phyloP scores from a whole-genome alignment of 768 basidiomycete genomes.

The Jaapia argillacea region DNA sequence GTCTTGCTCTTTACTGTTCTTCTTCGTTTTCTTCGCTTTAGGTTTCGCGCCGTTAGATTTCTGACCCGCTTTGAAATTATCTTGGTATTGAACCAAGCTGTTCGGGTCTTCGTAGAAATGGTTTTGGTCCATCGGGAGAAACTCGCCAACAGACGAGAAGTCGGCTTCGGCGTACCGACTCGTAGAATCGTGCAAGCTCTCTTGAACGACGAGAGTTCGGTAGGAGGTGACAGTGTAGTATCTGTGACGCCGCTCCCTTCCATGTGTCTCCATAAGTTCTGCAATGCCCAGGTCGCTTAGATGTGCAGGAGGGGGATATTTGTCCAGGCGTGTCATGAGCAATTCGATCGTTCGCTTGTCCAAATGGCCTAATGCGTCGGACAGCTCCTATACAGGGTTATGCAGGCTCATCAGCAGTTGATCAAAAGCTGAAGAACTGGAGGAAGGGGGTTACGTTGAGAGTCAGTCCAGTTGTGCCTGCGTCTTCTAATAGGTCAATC shows the following conservation, averaged over 20 bases:
- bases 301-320: conserved; percentile 54
- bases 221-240: conserved; percentile 74
- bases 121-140: conserved; percentile 29
- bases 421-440: neutral
- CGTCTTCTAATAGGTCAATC: conserved; percentile 57
- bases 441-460: conserved; percentile 39
- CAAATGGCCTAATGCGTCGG: conserved; percentile 51
- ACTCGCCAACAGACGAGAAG: conserved; percentile 42
- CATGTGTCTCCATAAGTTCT: conserved; percentile 70
- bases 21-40: too few species aligned
- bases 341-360: conserved; percentile 80
- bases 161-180: conserved; percentile 36
- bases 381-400: conserved; percentile 41
- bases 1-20: too few species aligned
- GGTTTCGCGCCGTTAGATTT: too few species aligned
- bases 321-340: conserved; percentile 61
- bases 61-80: too few species aligned
- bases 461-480: conserved; percentile 62
- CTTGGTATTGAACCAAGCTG: conserved; percentile 19
- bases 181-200: conserved; percentile 48
- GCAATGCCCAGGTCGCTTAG: conserved; percentile 62
- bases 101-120: conserved; percentile 45
- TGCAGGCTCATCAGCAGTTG: neutral
- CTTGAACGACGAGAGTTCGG: conserved; percentile 46
- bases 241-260: conserved; percentile 79